Percentiles rank a stretch among this genome's conserved stretches.
Conservation (phyloP, 164 flowering plant genomes). For the Taxillus chinensis region DNA sequence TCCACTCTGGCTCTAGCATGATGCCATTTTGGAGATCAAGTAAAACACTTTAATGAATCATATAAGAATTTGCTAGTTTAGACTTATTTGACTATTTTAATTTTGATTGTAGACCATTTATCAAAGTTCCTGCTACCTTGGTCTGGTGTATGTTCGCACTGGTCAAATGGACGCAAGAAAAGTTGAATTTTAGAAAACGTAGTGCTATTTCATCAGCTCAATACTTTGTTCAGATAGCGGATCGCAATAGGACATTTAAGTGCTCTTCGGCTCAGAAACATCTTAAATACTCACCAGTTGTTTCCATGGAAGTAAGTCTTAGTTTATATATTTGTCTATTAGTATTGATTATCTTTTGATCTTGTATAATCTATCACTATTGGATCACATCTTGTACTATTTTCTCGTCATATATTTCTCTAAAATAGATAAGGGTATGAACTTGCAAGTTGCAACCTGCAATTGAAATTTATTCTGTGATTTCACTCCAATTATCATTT, state of each 20-base stretch:
- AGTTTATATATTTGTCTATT: neutral
- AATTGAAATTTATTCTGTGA: too few species aligned
- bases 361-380: neutral
- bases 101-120: constrained; percentile 45
- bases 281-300: constrained; percentile 68
- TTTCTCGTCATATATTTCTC: neutral
- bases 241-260: constrained; percentile 53
- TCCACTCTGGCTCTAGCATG: neutral
- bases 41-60: neutral
- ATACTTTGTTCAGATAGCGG: constrained; percentile 29
- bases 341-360: neutral
- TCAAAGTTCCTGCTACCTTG: constrained; percentile 45
- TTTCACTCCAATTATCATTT: neutral
- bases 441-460: too few species aligned
- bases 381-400: neutral
- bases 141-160: constrained; percentile 23
- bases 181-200: constrained; percentile 17
- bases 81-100: neutral
- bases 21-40: neutral
- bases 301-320: constrained; percentile 47
- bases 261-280: constrained; percentile 58
- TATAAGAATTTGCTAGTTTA: neutral
- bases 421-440: too few species aligned
- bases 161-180: constrained; percentile 32
- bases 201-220: constrained; percentile 17